These are phyloP conservation scores for Lithohypha guttulata DNA, from an alignment of 2,329 filamentous ascomycete genomes.

Conservation along the genomic window DNA sequence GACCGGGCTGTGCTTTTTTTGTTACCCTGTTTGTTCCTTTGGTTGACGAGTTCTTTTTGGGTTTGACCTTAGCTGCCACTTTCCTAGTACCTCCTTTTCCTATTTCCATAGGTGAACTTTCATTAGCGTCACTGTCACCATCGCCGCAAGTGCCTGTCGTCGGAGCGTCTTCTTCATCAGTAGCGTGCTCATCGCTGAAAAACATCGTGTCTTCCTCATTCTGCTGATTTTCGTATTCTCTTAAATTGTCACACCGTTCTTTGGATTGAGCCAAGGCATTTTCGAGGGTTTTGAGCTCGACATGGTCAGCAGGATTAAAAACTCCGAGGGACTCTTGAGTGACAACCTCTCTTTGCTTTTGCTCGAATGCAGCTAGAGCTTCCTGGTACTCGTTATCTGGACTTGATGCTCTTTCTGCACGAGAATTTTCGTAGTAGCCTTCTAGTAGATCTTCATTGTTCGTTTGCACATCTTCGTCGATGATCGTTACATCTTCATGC, in stretches of 20 bases:
- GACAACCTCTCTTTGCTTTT: background rate
- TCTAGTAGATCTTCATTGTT: background rate
- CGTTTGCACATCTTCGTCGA: background rate
- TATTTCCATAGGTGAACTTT: constrained; percentile 3
- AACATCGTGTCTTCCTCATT: constrained; percentile 1
- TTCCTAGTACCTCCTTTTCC: constrained; percentile 2
- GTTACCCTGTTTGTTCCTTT: constrained; percentile 1
- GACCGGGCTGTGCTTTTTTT: background rate
- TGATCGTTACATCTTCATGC: background rate
- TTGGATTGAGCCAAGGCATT: background rate
- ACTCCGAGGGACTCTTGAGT: background rate
- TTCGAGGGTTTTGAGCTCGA: background rate
- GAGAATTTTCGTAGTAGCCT: constrained; percentile 3
- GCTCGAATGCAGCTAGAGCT: background rate
- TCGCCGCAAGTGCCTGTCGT: background rate
- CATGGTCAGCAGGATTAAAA: background rate
- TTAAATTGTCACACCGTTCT: background rate
- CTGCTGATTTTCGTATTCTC: background rate
- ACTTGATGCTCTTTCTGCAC: background rate
- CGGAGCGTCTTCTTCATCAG: background rate
- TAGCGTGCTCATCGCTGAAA: background rate
- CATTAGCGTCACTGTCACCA: background rate
- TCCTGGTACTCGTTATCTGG: constrained; percentile 1
- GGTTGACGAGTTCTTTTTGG: background rate
- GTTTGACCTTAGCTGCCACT: background rate